Evolutionary conservation across 306 rosid genomes (phyloP).

Genomic region (Albizia julibrissin): DNA sequence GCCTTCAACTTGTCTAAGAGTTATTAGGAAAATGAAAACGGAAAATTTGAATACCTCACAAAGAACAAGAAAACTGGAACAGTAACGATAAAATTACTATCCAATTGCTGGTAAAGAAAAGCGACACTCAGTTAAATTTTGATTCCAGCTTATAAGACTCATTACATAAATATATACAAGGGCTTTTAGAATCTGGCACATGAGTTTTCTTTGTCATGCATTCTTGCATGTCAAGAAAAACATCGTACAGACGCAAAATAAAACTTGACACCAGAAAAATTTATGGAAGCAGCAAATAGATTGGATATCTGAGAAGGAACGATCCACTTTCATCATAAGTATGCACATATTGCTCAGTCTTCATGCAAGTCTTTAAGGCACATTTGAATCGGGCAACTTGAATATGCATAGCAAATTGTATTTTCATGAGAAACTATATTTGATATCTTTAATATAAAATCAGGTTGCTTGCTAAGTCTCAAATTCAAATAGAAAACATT

Average conservation of each 20-base stretch:
- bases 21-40: neutral
- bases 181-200: neutral
- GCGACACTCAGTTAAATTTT: neutral
- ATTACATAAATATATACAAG: neutral
- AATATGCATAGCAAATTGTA: neutral
- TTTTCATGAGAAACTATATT: neutral
- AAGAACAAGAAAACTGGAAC: neutral
- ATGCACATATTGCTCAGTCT: neutral
- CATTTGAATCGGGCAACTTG: neutral
- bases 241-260: neutral
- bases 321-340: neutral
- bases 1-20: constrained; percentile 50
- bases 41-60: neutral
- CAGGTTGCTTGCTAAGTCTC: neutral
- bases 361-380: neutral
- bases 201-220: neutral
- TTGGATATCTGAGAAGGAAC: constrained; percentile 3
- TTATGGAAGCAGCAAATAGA: constrained; percentile 1
- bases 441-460: neutral
- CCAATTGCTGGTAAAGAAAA: constrained; percentile 14
- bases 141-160: neutral
- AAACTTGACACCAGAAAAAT: neutral
- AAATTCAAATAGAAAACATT: neutral
- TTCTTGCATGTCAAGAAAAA: constrained; percentile 15
- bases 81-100: neutral